Percentiles rank a stretch among this genome's conserved stretches.
These are phyloP conservation scores for Colletotrichum camelliae DNA, from an alignment of 2,329 filamentous ascomycete species.

Conservation along the genomic window DNA sequence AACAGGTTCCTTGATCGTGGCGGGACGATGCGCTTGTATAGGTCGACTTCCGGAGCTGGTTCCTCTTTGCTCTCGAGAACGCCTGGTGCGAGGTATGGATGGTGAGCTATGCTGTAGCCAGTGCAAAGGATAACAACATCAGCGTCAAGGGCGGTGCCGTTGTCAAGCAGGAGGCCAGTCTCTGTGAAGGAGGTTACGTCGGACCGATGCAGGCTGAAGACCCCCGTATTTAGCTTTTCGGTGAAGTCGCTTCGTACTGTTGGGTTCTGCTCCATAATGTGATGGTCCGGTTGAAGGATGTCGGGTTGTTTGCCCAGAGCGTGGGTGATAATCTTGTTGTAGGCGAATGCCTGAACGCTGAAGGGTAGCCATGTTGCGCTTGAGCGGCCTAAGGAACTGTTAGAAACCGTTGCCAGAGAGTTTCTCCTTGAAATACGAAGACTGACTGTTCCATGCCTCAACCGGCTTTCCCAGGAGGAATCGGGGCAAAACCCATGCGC, in stretches of 20 bases:
- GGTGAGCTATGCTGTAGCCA: conserved; percentile 38
- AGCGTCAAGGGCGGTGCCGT: conserved; percentile 42
- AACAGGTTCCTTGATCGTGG: conserved; percentile 36
- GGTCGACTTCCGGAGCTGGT: conserved; percentile 29
- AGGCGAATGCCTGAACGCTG: conserved; percentile 30
- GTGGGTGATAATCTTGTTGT: conserved; percentile 33
- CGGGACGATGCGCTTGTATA: conserved; percentile 36
- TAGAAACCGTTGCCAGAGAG: neutral
- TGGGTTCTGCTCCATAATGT: conserved; percentile 37
- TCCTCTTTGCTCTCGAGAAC: conserved; percentile 24
- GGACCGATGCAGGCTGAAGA: conserved; percentile 36
- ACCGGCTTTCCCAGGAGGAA: conserved; percentile 39
- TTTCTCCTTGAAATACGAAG: neutral
- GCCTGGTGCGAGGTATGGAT: conserved; percentile 32
- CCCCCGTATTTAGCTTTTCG: conserved; percentile 35
- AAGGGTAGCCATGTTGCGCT: conserved; percentile 33
- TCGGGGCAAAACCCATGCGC: conserved; percentile 42
- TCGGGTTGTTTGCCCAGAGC: conserved; percentile 35
- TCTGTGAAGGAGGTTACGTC: conserved; percentile 31
- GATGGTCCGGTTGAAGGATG: conserved; percentile 36
- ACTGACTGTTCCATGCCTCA: conserved; percentile 40
- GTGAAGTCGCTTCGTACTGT: conserved; percentile 34
- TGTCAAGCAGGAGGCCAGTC: conserved; percentile 42
- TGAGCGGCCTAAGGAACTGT: conserved; percentile 25
- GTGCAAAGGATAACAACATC: conserved; percentile 57